Evolutionary conservation across 1,284 basidiomycete genomes (phyloP).

Genomic region (Rhodotorula glutinis): DNA sequence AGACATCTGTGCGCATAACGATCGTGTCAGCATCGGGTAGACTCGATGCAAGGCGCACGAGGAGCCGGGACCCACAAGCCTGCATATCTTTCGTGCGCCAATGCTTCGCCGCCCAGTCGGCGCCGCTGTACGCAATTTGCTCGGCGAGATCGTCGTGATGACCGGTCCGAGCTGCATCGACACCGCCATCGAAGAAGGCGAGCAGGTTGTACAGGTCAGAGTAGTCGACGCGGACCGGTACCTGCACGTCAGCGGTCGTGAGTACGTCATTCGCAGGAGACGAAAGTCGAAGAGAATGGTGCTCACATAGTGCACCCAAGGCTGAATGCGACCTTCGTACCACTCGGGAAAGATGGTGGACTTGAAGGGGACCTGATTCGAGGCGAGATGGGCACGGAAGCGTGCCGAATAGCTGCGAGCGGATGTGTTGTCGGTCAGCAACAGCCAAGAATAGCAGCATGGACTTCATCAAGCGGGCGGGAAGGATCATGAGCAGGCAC

Average conservation of each 20-base stretch:
- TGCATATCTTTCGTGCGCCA: slow-evolving; percentile 56
- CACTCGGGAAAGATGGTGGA: slow-evolving; percentile 60
- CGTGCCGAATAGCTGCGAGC: background rate
- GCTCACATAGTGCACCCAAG: slow-evolving; percentile 44
- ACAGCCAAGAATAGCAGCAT: background rate
- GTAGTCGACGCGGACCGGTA: slow-evolving; percentile 53
- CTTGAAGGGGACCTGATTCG: slow-evolving; percentile 63
- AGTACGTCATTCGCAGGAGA: too few relatives aligned
- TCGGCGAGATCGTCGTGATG: slow-evolving; percentile 51
- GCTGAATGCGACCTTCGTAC: slow-evolving; percentile 40
- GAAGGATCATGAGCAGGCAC: too few relatives aligned
- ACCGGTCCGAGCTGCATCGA: slow-evolving; percentile 45
- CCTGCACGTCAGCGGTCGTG: too few relatives aligned
- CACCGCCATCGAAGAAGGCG: slow-evolving; percentile 52
- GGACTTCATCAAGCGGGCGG: too few relatives aligned
- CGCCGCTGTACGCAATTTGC: slow-evolving; percentile 50
- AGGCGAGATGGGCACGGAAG: slow-evolving; percentile 55
- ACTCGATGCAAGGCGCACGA: too few relatives aligned
- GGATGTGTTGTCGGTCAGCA: background rate
- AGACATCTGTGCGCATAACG: background rate
- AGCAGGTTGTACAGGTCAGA: slow-evolving; percentile 54
- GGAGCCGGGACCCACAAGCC: slow-evolving; percentile 46
- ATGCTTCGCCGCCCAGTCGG: slow-evolving; percentile 50
- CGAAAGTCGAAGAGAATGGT: too few relatives aligned
- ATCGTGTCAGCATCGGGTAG: background rate